These are phyloP conservation scores for Chytriomyces sp. DNA, from an alignment of 192 early-diverging fungal genomes.

Conservation along the genomic window DNA sequence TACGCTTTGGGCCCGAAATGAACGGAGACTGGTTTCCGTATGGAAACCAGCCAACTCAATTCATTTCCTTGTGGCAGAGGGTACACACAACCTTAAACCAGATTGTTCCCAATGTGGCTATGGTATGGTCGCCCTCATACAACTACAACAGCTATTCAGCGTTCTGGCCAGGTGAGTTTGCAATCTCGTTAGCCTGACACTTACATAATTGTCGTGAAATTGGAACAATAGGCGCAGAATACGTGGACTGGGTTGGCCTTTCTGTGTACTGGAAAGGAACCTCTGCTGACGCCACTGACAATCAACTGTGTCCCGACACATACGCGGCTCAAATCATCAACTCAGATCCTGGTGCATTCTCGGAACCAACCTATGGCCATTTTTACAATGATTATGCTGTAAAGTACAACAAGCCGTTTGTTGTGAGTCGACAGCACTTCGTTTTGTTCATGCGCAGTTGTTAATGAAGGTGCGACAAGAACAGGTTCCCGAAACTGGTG, in stretches of 20 bases:
- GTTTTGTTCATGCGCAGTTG: not conserved
- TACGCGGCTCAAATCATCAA: constrained; percentile 28
- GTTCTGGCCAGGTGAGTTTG: constrained; percentile 15
- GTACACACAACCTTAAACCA: not conserved
- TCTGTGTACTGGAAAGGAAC: constrained; percentile 30
- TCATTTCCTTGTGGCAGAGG: constrained; percentile 17
- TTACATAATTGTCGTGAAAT: not conserved
- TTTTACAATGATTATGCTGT: constrained; percentile 28
- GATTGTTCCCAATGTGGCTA: constrained; percentile 11
- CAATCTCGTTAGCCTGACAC: not conserved
- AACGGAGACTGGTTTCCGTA: constrained; percentile 34
- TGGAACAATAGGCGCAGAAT: constrained; percentile 25
- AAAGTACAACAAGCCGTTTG: constrained; percentile 24
- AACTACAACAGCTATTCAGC: not conserved
- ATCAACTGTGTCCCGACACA: constrained; percentile 5
- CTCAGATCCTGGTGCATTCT: not conserved
- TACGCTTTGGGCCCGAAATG: constrained; percentile 38
- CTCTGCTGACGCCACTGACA: not conserved
- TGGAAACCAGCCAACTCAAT: constrained; percentile 20
- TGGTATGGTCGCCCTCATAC: constrained; percentile 27
- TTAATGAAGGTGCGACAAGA: not conserved
- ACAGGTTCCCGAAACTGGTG: constrained; percentile 24
- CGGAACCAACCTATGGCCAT: constrained; percentile 2
- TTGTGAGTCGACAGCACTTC: too few species aligned
- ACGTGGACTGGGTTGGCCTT: constrained; percentile 43